Conservation (phyloP, 2,329 filamentous ascomycete species). For the Colletotrichum limetticola region DNA sequence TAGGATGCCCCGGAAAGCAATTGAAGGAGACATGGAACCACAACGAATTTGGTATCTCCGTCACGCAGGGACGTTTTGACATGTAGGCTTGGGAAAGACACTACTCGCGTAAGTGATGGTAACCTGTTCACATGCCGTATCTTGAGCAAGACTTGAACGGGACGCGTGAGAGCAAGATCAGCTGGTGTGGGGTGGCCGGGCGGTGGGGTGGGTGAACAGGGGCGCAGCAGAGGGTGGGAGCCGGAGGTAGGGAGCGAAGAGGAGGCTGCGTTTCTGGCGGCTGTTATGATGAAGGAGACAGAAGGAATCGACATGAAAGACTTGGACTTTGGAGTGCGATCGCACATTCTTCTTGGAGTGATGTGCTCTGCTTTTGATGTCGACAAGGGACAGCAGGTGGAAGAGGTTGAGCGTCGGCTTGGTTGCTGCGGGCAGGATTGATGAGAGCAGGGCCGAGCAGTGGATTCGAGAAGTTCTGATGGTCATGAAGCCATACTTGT, state of each 20-base stretch:
- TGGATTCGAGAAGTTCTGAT: conserved; percentile 7
- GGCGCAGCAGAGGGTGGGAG: conserved; percentile 29
- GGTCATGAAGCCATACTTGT: background rate
- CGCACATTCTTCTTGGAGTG: conserved; percentile 35
- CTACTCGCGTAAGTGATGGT: conserved; percentile 20
- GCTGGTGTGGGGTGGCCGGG: conserved; percentile 28
- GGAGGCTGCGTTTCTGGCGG: conserved; percentile 35
- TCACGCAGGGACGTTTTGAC: conserved; percentile 12
- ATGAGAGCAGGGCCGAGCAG: background rate
- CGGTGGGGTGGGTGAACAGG: background rate
- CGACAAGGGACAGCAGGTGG: background rate
- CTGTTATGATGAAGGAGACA: conserved; percentile 32
- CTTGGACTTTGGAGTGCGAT: conserved; percentile 33
- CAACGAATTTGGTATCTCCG: conserved; percentile 2
- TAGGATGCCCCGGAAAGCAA: background rate
- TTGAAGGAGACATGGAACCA: background rate
- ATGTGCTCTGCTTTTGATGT: conserved; percentile 20
- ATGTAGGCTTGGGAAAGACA: conserved; percentile 14
- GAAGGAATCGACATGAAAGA: conserved; percentile 10
- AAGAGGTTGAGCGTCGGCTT: conserved; percentile 6
- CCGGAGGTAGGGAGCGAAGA: conserved; percentile 36
- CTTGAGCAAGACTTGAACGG: conserved; percentile 29
- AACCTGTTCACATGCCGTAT: background rate
- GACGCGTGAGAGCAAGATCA: conserved; percentile 18
- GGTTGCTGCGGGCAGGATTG: conserved; percentile 5